A percentile compares a stretch with the other conserved stretches of the same genome.
These are phyloP conservation scores for Kalmusia sp. DNA, from an alignment of 2,329 filamentous ascomycete genomes.

Conservation along the genomic window DNA sequence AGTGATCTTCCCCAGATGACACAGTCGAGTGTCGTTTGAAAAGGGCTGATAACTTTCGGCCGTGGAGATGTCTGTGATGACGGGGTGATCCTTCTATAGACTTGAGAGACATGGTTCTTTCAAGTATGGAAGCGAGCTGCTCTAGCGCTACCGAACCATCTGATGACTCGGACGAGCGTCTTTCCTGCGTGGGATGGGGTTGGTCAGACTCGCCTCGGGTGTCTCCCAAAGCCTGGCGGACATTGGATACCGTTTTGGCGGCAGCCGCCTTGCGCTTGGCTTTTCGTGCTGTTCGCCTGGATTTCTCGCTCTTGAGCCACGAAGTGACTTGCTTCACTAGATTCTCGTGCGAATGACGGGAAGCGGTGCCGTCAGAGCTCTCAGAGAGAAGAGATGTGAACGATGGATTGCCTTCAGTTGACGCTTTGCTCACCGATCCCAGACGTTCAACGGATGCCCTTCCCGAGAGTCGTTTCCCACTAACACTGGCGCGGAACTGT, in stretches of 20 bases:
- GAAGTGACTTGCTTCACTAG: constrained; percentile 77
- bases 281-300: constrained; percentile 67
- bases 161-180: constrained; percentile 66
- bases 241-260: constrained; percentile 53
- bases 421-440: constrained; percentile 25
- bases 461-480: constrained; percentile 53
- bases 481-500: constrained; percentile 48
- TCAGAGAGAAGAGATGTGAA: constrained; percentile 39
- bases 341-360: constrained; percentile 41
- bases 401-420: constrained; percentile 36
- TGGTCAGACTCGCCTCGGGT: constrained; percentile 11
- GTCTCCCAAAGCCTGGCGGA: constrained; percentile 8
- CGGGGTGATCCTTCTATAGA: constrained; percentile 47
- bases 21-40: constrained; percentile 56
- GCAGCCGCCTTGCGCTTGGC: constrained; percentile 57
- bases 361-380: constrained; percentile 30
- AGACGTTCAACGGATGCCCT: constrained; percentile 46
- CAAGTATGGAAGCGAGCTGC: constrained; percentile 79
- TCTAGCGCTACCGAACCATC: constrained; percentile 78
- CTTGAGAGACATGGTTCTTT: constrained; percentile 65
- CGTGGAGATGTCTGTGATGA: constrained; percentile 37
- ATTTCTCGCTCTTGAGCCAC: constrained; percentile 84
- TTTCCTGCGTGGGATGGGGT: constrained; percentile 43
- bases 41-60: constrained; percentile 38
- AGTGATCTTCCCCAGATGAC: constrained; percentile 85